Evolutionary conservation across 163 green algal species (phyloP).

Genomic region (Chloromonas sp.): DNA sequence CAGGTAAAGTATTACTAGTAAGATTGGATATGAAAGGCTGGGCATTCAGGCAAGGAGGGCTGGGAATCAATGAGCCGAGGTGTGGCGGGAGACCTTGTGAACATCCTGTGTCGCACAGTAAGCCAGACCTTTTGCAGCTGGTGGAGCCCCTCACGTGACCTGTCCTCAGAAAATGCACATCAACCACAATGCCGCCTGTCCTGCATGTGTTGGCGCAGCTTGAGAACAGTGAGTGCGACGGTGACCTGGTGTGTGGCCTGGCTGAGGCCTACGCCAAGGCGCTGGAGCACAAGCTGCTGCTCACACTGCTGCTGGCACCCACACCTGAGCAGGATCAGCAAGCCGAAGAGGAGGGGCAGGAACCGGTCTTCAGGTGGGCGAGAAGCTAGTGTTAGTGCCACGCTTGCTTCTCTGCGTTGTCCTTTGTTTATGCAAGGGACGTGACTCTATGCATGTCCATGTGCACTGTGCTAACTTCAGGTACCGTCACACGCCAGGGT

Average conservation of each 20-base stretch:
- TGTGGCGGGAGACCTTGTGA: no score
- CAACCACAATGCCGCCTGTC: no score
- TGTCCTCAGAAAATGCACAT: no score
- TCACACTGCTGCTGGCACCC: conserved; percentile 19
- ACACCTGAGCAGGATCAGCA: not conserved
- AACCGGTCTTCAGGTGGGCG: not conserved
- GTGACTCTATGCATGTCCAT: no score
- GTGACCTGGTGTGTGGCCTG: conserved; percentile 27
- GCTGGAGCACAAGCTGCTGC: conserved; percentile 45
- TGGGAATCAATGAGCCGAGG: no score
- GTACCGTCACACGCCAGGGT: conserved; percentile 23
- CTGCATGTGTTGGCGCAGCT: not conserved
- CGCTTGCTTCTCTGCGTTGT: not conserved
- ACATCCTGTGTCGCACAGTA: no score
- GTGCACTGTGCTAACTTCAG: conserved; percentile 1
- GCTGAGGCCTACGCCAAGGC: conserved; percentile 38
- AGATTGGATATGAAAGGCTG: no score
- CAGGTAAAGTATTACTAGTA: no score
- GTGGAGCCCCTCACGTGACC: no score
- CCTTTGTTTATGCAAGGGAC: no score
- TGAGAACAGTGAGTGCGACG: conserved; percentile 11
- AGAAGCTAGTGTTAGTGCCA: not conserved
- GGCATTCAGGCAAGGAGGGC: no score
- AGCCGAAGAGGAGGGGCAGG: not conserved
- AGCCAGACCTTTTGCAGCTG: no score